Conservation (phyloP, 2,329 filamentous ascomycete genomes). For the Berkeleyomyces basicola region DNA sequence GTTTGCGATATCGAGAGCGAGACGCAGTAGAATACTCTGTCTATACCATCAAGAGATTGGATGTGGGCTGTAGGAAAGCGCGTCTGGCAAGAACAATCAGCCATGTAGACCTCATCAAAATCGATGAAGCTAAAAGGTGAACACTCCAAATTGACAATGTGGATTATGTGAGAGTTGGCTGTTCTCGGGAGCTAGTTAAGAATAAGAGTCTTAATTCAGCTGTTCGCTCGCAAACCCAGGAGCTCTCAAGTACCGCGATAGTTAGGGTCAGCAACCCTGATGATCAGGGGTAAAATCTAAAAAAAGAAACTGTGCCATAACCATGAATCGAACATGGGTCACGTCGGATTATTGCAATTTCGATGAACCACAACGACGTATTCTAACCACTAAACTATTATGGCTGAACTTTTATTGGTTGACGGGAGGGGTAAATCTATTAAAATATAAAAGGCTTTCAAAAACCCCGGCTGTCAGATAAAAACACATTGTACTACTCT, state of each 20-base stretch:
- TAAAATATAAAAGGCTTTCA: background rate
- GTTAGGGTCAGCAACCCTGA: background rate
- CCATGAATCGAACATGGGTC: slow-evolving; percentile 14
- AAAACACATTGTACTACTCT: background rate
- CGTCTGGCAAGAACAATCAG: too few relatives aligned
- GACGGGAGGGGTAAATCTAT: background rate
- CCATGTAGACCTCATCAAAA: too few relatives aligned
- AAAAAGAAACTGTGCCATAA: slow-evolving; percentile 11
- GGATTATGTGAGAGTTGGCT: background rate
- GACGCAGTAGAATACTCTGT: too few relatives aligned
- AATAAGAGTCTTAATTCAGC: too few relatives aligned
- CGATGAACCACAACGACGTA: slow-evolving; percentile 11
- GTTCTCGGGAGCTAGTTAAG: too few relatives aligned
- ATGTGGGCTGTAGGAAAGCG: too few relatives aligned
- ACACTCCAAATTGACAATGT: background rate
- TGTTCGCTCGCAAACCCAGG: too few relatives aligned
- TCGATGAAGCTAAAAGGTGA: too few relatives aligned
- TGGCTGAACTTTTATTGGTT: background rate
- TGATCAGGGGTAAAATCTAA: too few relatives aligned
- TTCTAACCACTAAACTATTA: slow-evolving; percentile 15
- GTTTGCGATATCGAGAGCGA: background rate
- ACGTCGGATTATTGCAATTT: slow-evolving; percentile 5
- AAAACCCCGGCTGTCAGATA: background rate
- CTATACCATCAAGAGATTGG: too few relatives aligned
- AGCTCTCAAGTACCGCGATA: too few relatives aligned